A percentile compares a stretch with the other conserved stretches of the same genome.
Evolutionary conservation across 495 filamentous ascomycete species (phyloP).

Genomic region (Penicillium cosmopolitanum): DNA sequence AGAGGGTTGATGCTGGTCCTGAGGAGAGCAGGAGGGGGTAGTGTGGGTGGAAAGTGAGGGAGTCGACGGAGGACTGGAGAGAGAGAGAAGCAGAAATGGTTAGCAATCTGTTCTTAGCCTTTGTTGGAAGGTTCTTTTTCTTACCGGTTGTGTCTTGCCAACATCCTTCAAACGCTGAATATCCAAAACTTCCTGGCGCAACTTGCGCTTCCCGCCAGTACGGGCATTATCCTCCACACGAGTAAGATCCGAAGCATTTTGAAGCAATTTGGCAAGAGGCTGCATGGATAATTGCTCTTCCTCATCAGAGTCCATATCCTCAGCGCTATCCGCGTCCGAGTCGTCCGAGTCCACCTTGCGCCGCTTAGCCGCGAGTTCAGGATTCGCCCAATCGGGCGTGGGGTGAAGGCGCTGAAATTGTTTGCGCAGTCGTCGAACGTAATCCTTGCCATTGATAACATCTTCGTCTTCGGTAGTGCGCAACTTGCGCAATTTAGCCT

Average conservation of each 20-base stretch:
- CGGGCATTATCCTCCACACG: constrained; percentile 43
- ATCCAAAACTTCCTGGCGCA: constrained; percentile 85
- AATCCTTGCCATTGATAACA: constrained; percentile 82
- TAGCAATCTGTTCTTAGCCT: too few species aligned
- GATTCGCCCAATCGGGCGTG: constrained; percentile 74
- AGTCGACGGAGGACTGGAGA: constrained; percentile 71
- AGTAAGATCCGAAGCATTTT: constrained; percentile 62
- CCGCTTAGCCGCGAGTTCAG: constrained; percentile 49
- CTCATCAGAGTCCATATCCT: constrained; percentile 59
- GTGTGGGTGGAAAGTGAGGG: constrained; percentile 84
- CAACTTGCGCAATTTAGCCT: constrained; percentile 76
- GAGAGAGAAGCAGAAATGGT: constrained; percentile 17
- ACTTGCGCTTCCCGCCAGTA: constrained; percentile 55
- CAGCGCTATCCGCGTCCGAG: constrained; percentile 43
- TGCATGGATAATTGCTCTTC: constrained; percentile 66
- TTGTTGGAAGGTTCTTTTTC: constrained; percentile 17
- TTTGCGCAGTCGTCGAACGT: constrained; percentile 73
- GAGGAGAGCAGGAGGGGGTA: constrained; percentile 88
- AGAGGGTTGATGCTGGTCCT: constrained; percentile 80
- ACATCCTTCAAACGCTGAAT: constrained; percentile 76
- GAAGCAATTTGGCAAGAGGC: constrained; percentile 80
- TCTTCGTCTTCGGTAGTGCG: constrained; percentile 81
- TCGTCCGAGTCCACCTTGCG: constrained; percentile 54
- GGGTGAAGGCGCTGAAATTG: constrained; percentile 84
- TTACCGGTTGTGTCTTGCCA: constrained; percentile 59